Evolutionary conservation across 139 green algal species (phyloP), one percentile per base, ranked within the genome.

Genomic region (Picochlorum sp.): DNA sequence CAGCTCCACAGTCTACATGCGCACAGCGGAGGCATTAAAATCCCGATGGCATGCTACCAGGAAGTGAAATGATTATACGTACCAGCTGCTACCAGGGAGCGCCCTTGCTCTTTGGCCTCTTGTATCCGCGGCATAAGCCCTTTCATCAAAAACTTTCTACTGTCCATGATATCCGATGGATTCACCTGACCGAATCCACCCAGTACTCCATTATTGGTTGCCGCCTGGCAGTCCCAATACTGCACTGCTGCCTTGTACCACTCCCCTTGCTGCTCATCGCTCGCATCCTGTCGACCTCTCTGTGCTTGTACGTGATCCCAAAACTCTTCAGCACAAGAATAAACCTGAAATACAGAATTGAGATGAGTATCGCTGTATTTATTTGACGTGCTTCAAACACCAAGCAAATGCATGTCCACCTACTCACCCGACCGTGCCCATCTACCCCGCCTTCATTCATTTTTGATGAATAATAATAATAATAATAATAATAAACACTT

Each of bases 1-100:
- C 92, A 8, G 92, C 92, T 6, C 92, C 92, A 67, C 91, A 97
- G 63, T 98, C 92, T 54, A 26, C 47, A 54, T 10, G 47, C 49
- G 20, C 59, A 63, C 30, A 59, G 61, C 1, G 16, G 8, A 62
- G 23, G 23, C 23, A 58, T 58, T 13, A 14, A 65, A 13, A 21
- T 63, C 34, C 57, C 2, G 20, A 21, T 58, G n/a, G 18, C 21
- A 34, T 57, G 5, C 6, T 47, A 21, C 18, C 28, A 28, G 3
- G 15, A 60, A 60, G 37, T 31, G 16, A 6, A 57, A 16, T 20
- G 28, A 30, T 30, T 30, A 6, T 6, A 26, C 47, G 16, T 24
- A 54, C 47, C 47, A 14, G 84, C 31, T 14, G 74, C 79, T 4
- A 79, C 66, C 7, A 87, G 49, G 38, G 63, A 65, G 45, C 71